Evolutionary conservation across 1,284 basidiomycete species (phyloP).

Genomic region (Apiotrichum mycotoxinovorans): DNA sequence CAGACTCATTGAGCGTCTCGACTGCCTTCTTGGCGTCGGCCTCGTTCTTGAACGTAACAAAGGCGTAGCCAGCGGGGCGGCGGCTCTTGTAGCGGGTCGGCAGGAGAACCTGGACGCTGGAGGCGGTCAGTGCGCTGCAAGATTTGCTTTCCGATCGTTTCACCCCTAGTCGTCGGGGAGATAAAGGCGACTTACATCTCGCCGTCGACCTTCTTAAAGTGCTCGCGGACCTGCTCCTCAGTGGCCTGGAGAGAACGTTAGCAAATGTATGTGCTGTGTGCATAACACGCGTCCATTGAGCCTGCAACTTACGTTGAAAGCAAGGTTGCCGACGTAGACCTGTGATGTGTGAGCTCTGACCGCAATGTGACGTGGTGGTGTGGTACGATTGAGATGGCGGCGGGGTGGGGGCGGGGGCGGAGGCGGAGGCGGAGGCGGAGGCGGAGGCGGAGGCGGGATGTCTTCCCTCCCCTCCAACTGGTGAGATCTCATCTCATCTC

Average conservation of each 20-base stretch:
- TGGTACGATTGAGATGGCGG: background rate
- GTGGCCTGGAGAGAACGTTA: conserved; percentile 25
- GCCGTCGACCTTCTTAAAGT: conserved; percentile 37
- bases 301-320: conserved; percentile 37
- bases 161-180: background rate
- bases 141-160: no score
- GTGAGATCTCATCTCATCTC: no score
- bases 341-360: conserved; percentile 14
- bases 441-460: no score
- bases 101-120: conserved; percentile 37
- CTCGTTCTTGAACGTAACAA: conserved; percentile 73
- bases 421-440: no score
- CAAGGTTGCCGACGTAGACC: conserved; percentile 50
- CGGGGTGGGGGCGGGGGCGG: no score
- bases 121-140: conserved; percentile 2
- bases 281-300: no score
- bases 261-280: background rate
- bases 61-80: conserved; percentile 72
- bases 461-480: no score
- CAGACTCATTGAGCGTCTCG: conserved; percentile 68
- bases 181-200: conserved; percentile 37
- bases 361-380: background rate
- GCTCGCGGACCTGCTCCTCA: conserved; percentile 43
- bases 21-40: conserved; percentile 83
- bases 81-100: conserved; percentile 38